These are phyloP conservation scores for Kodamaea hsintzibuensis DNA, from an alignment of 805 yeast genomes.

Conservation along the genomic window DNA sequence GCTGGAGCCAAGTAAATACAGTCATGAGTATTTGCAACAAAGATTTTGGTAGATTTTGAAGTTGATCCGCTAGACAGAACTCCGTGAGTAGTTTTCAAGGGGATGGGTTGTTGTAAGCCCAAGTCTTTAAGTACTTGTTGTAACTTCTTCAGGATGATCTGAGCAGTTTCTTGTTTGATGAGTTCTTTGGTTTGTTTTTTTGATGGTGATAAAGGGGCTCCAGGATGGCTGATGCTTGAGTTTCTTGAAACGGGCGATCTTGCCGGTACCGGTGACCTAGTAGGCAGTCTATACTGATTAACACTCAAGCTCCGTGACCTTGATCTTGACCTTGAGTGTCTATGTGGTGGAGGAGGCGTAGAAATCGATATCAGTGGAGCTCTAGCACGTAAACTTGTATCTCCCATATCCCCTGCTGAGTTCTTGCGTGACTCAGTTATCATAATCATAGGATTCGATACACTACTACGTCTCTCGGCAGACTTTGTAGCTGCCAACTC, in stretches of 20 bases:
- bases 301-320: slow-evolving; percentile 10
- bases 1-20: slow-evolving; percentile 43
- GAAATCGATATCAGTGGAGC: not conserved
- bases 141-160: slow-evolving; percentile 37
- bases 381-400: not conserved
- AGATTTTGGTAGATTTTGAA: slow-evolving; percentile 30
- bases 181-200: slow-evolving; percentile 37
- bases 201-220: slow-evolving; percentile 8
- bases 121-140: slow-evolving; percentile 29
- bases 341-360: slow-evolving; percentile 10
- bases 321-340: slow-evolving; percentile 12
- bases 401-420: slow-evolving; percentile 1
- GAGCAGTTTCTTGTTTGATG: slow-evolving; percentile 40
- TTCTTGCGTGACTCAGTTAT: slow-evolving; percentile 17
- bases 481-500: slow-evolving; percentile 17
- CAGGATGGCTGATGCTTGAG: not conserved
- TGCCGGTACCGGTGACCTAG: slow-evolving; percentile 3
- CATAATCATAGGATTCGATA: slow-evolving; percentile 22
- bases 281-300: slow-evolving; percentile 2
- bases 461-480: slow-evolving; percentile 21
- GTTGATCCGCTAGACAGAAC: slow-evolving; percentile 20
- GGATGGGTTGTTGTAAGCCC: slow-evolving; percentile 42
- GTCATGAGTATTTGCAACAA: slow-evolving; percentile 41
- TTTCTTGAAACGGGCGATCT: not conserved
- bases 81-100: slow-evolving; percentile 31